These are phyloP conservation scores for Xylariaceae sp. DNA, from an alignment of 2,329 filamentous ascomycete genomes.

Conservation along the genomic window DNA sequence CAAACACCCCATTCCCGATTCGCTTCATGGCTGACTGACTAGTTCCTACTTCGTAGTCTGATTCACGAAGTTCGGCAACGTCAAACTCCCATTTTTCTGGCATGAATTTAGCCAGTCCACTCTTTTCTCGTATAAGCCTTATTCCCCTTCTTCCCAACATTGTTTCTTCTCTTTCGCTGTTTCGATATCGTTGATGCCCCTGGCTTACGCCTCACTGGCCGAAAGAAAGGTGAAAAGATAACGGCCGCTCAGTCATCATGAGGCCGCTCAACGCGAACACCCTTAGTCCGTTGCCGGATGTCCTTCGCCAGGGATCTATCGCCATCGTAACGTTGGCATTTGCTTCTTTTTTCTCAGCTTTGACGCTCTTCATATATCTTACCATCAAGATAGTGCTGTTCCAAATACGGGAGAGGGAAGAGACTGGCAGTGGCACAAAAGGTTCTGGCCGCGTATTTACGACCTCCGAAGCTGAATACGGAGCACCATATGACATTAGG, in stretches of 20 bases:
- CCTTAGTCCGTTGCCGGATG: slow-evolving; percentile 33
- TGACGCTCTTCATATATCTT: slow-evolving; percentile 33
- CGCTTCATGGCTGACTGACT: too few relatives aligned
- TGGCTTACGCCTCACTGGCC: neutral
- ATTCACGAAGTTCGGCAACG: too few relatives aligned
- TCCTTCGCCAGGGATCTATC: slow-evolving; percentile 34
- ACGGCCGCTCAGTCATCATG: slow-evolving; percentile 6
- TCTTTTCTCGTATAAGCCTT: slow-evolving; percentile 3
- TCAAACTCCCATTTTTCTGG: too few relatives aligned
- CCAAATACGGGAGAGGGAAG: neutral
- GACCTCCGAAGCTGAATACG: slow-evolving; percentile 17
- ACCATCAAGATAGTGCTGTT: slow-evolving; percentile 33
- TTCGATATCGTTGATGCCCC: neutral
- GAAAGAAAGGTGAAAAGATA: neutral
- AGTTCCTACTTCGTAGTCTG: too few relatives aligned
- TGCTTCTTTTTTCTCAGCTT: slow-evolving; percentile 34
- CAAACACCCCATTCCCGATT: too few relatives aligned
- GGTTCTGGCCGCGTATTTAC: slow-evolving; percentile 16
- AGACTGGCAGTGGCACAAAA: too few relatives aligned
- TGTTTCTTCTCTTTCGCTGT: neutral
- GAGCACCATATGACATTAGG: slow-evolving; percentile 12
- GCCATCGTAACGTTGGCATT: slow-evolving; percentile 36
- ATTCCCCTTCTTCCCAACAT: neutral
- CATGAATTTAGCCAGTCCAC: too few relatives aligned
- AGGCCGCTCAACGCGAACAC: slow-evolving; percentile 13